Base-by-base conservation (phyloP, 805 yeast species). In the Suhomyces emberorum region DNA sequence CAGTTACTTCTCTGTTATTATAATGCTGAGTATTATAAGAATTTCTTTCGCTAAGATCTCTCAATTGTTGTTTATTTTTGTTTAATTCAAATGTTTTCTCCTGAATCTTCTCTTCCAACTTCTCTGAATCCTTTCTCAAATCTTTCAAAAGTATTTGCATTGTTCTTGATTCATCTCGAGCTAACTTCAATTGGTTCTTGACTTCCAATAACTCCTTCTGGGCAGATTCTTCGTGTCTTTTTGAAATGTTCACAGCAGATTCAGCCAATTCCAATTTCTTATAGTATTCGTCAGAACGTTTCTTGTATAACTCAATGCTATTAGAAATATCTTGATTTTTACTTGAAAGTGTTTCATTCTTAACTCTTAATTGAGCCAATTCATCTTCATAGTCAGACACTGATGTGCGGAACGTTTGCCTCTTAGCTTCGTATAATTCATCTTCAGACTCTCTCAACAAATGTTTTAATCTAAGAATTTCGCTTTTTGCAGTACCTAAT, bases 251-350 rank as follows among this genome's bases (percentile, higher is more conserved):
- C 2, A 83, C 76, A 4, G 86, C 83, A 32, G 80, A 70, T 52
- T 89, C 96, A 2, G 93, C 89, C 33, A 76, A 73, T 49, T 88
- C 95, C 17, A 88, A 65, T 49, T 85, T 84, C 39, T 70, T 69
- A 47, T 73, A 77, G 54, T 86, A 83, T 42, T 81, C 83, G 23
- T 85, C 89, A 22, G 95, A 79, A 42, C 95, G 74, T 12, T 68
- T 59, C 51, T 79, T 82, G 59, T 84, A 88, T 21, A 83, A 63
- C 25, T 75, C 76, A 15, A 82, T 62, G 20, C 76, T 71, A 25
- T 73, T 69, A 1, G 67, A 54, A 20, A 87, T 61, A 20, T 86
- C 81, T 2, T 54, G 49, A 46, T 77, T 80, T 48, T 77, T 81
- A n/a, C 68, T 54, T 26, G 66, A 69, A 11, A 82, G 58, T 2